phyloP scores from a whole-genome alignment of 805 yeast genomes.

The Tetrapisispora taiwanensis region DNA sequence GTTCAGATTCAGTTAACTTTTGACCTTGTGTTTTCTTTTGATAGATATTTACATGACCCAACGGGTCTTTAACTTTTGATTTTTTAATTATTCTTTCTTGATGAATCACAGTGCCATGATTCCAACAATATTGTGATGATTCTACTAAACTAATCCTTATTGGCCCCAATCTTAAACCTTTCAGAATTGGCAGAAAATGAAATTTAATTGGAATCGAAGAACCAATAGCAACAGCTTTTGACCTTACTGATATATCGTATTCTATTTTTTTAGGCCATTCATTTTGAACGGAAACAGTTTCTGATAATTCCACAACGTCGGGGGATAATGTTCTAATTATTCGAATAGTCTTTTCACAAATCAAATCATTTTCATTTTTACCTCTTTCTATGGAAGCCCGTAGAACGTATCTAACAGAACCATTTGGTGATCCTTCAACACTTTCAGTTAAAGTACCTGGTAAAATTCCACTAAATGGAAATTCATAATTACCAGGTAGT shows the following conservation, averaged over 20 bases:
- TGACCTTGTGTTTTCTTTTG: slow-evolving; percentile 12
- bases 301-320: slow-evolving; percentile 78
- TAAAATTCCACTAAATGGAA: slow-evolving; percentile 76
- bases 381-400: slow-evolving; percentile 80
- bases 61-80: slow-evolving; percentile 33
- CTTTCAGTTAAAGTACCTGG: slow-evolving; percentile 85
- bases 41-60: slow-evolving; percentile 11
- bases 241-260: slow-evolving; percentile 75
- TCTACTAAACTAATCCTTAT: slow-evolving; percentile 62
- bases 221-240: slow-evolving; percentile 86
- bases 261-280: slow-evolving; percentile 94
- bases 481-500: slow-evolving; percentile 72
- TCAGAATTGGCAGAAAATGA: slow-evolving; percentile 64
- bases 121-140: slow-evolving; percentile 49
- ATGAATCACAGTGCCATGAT: slow-evolving; percentile 44
- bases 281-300: slow-evolving; percentile 87
- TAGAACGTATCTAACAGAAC: slow-evolving; percentile 58
- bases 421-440: slow-evolving; percentile 81
- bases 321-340: slow-evolving; percentile 80
- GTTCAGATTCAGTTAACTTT: slow-evolving; percentile 14
- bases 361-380: slow-evolving; percentile 55
- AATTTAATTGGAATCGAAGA: slow-evolving; percentile 61
- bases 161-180: slow-evolving; percentile 72
- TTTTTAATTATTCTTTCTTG: slow-evolving; percentile 58
- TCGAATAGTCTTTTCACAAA: slow-evolving; percentile 61